Percentiles rank a stretch among this genome's conserved stretches.
These are phyloP conservation scores for Tuber brumale DNA, from an alignment of 495 filamentous ascomycete species.

Conservation along the genomic window DNA sequence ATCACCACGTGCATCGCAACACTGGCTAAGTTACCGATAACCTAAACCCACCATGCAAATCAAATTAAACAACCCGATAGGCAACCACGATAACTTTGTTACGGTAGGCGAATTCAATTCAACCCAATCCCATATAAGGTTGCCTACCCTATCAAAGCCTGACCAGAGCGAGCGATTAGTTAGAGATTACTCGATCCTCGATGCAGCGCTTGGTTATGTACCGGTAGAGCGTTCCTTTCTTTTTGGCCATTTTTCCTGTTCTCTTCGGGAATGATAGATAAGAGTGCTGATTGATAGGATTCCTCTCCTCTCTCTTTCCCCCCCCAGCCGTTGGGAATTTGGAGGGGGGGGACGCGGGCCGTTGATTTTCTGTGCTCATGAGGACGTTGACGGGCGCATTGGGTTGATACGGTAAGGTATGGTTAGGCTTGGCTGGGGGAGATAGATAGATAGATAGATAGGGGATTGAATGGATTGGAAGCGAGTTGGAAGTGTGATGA, in stretches of 20 bases:
- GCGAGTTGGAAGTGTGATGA: background rate
- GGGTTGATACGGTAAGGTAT: background rate
- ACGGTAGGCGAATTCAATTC: background rate
- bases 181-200: background rate
- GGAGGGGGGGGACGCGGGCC: background rate
- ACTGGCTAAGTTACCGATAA: background rate
- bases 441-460: background rate
- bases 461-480: background rate
- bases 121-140: background rate
- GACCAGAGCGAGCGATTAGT: background rate
- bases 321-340: background rate
- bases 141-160: background rate
- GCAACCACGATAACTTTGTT: background rate
- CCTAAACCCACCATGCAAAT: background rate
- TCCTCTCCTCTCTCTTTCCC: background rate
- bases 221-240: background rate
- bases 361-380: background rate
- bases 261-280: background rate
- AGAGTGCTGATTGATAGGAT: background rate
- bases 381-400: background rate
- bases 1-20: background rate
- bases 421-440: background rate
- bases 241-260: background rate
- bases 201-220: background rate
- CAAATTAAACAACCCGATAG: slow-evolving; percentile 1